Percentiles rank a stretch among this genome's conserved stretches.
phyloP scores from a whole-genome alignment of 140 eudicot genomes.

The Senecio squalidus region DNA sequence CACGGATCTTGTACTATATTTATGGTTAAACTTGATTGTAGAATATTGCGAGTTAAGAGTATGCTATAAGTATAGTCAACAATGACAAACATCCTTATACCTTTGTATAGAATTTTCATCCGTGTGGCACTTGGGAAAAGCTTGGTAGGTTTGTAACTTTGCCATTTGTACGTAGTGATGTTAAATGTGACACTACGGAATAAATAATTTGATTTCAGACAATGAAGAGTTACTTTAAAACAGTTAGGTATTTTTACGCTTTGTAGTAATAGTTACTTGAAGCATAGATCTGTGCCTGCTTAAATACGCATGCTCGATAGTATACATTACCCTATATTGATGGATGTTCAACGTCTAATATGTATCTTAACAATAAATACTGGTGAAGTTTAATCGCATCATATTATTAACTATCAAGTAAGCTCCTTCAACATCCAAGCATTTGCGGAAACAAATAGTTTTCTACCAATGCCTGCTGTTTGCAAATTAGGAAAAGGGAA shows the following conservation, averaged over 20 bases:
- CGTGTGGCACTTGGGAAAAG: background rate
- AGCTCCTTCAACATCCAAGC: background rate
- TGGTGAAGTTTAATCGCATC: background rate
- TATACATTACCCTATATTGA: background rate
- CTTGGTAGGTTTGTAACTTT: conserved; percentile 3
- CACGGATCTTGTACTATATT: background rate
- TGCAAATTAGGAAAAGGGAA: background rate
- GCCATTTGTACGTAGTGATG: background rate
- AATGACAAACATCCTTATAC: background rate
- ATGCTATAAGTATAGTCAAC: too few species aligned
- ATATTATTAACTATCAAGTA: too few species aligned
- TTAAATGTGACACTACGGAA: background rate
- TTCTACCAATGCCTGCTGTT: background rate
- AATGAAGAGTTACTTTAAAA: background rate
- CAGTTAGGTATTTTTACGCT: background rate
- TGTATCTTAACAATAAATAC: background rate
- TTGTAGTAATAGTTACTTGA: background rate
- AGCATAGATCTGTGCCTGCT: background rate
- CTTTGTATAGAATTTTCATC: background rate
- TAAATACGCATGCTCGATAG: background rate
- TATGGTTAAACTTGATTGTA: conserved; percentile 6
- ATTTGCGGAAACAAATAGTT: background rate
- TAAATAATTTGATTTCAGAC: background rate
- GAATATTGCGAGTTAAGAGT: too few species aligned
- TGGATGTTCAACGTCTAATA: background rate